Evolutionary conservation across 192 early-diverging fungal species (phyloP).

Genomic region (Podila minutissima): DNA sequence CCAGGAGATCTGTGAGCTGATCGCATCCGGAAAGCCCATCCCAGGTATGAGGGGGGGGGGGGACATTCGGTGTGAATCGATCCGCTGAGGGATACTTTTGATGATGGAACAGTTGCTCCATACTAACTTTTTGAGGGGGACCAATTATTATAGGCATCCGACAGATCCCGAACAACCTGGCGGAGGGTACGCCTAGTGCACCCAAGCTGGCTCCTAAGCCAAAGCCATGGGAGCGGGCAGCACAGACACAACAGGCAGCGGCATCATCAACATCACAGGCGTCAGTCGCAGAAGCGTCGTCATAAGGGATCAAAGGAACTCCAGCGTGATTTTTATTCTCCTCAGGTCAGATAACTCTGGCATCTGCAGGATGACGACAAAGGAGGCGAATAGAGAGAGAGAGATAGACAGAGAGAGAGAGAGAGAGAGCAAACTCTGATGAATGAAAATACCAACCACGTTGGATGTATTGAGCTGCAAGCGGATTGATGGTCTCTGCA

Average conservation of each 20-base stretch:
- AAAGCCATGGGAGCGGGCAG: conserved; percentile 38
- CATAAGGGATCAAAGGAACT: no score
- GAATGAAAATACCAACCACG: no score
- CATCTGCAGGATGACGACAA: no score
- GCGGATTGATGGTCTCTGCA: no score
- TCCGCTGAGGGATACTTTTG: background rate
- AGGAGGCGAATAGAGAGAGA: no score
- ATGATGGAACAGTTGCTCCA: background rate
- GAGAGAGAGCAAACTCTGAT: no score
- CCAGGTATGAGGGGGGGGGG: conserved; percentile 25
- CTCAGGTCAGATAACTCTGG: no score
- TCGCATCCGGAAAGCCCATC: conserved; percentile 49
- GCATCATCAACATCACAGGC: background rate
- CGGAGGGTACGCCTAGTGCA: conserved; percentile 46
- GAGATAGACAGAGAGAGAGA: no score
- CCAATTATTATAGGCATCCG: conserved; percentile 33
- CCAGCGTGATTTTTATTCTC: no score
- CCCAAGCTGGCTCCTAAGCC: conserved; percentile 30
- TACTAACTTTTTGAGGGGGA: background rate
- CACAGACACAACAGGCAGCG: background rate
- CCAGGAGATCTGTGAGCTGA: conserved; percentile 54
- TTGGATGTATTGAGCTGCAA: no score
- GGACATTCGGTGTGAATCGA: background rate
- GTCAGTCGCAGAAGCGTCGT: background rate
- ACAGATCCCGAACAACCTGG: conserved; percentile 51